phyloP scores from a whole-genome alignment of 495 filamentous ascomycete genomes.

The Pseudoneurospora amorphoporcata region DNA sequence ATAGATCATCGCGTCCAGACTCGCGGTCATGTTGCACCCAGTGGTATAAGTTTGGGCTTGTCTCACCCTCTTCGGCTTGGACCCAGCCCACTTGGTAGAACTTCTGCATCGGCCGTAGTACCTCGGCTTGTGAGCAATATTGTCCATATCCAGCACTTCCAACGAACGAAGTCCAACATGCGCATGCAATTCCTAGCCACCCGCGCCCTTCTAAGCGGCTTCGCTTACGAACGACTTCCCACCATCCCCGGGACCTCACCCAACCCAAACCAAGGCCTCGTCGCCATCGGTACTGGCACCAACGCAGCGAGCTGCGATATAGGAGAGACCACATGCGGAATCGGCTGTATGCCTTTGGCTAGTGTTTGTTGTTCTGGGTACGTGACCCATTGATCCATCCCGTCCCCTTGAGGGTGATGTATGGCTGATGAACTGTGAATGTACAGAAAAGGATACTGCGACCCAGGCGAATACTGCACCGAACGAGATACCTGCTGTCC shows the following conservation, averaged over 20 bases:
- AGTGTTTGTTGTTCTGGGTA: background rate
- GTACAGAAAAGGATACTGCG: slow-evolving; percentile 6
- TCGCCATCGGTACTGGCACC: background rate
- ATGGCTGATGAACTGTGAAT: background rate
- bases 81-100: background rate
- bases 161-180: background rate
- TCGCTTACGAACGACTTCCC: background rate
- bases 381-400: background rate
- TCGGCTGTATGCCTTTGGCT: background rate
- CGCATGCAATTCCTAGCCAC: background rate
- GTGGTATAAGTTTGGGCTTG: background rate
- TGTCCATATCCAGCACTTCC: too few species aligned
- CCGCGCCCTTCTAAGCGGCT: background rate
- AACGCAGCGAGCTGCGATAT: background rate
- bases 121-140: too few species aligned
- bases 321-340: background rate
- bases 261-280: background rate
- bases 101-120: background rate
- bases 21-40: background rate
- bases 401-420: background rate
- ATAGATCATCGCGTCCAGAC: background rate
- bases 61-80: background rate
- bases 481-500: slow-evolving; percentile 9
- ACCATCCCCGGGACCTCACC: background rate
- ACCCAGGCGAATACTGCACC: slow-evolving; percentile 13